These are phyloP conservation scores for Neopestalotiopsis sp. DNA, from an alignment of 2,329 filamentous ascomycete species.

Conservation along the genomic window DNA sequence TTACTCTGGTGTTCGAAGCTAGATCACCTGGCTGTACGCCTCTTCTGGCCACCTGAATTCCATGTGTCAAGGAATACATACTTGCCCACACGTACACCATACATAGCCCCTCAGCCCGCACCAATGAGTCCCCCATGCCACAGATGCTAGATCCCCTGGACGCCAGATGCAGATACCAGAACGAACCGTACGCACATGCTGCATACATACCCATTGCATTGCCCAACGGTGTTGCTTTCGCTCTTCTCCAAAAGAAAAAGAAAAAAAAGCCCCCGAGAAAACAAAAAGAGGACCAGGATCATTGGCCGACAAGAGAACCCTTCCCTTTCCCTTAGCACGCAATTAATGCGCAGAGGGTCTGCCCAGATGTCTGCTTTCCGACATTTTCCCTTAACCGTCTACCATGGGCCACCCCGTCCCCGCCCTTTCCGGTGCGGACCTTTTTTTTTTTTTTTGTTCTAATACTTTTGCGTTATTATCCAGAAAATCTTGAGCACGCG, in stretches of 20 bases:
- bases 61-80: background rate
- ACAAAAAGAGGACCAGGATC: background rate
- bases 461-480: conserved; percentile 7
- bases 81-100: background rate
- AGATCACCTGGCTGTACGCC: background rate
- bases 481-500: background rate
- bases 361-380: conserved; percentile 1
- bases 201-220: background rate
- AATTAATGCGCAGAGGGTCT: background rate
- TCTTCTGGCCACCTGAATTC: background rate
- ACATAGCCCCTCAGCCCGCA: too few relatives aligned
- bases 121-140: too few relatives aligned
- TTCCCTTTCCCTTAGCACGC: background rate
- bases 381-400: conserved; percentile 11
- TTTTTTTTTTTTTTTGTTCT: too few relatives aligned
- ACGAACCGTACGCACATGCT: background rate
- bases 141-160: background rate
- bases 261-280: background rate
- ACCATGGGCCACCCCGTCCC: background rate
- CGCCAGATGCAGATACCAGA: background rate
- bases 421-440: conserved; percentile 6
- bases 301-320: conserved; percentile 30
- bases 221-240: background rate
- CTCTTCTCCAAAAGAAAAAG: background rate
- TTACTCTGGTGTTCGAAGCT: background rate